Percentiles rank a stretch among this genome's conserved stretches.
Evolutionary conservation across 2,329 filamentous ascomycete species (phyloP).

Genomic region (Alternaria viburni): DNA sequence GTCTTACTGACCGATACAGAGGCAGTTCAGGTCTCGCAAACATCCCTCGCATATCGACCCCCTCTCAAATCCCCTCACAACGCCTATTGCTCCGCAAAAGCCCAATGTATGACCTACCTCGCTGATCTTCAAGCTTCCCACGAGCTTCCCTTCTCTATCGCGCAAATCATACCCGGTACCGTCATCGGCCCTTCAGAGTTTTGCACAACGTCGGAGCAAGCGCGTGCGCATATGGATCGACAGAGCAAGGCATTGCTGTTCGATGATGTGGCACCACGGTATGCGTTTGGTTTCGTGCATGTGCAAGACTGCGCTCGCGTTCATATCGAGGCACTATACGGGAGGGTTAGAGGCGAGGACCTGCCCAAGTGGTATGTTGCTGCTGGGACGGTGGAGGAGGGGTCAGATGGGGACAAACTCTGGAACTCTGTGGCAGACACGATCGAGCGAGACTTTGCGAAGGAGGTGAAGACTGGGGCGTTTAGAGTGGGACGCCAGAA

Average conservation of each 20-base stretch:
- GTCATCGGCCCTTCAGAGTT: conserved; percentile 44
- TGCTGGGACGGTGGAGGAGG: conserved; percentile 29
- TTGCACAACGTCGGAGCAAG: conserved; percentile 22
- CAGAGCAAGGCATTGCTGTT: conserved; percentile 42
- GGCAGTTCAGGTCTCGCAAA: conserved; percentile 26
- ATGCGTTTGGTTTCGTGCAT: conserved; percentile 46
- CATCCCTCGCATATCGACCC: conserved; percentile 30
- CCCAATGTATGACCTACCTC: conserved; percentile 43
- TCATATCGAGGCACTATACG: conserved; percentile 39
- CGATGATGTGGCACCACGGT: conserved; percentile 36
- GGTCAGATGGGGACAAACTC: conserved; percentile 18
- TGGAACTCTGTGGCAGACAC: conserved; percentile 33
- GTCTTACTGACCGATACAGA: conserved; percentile 17
- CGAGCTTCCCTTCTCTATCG: conserved; percentile 32
- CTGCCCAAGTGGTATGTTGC: conserved; percentile 40
- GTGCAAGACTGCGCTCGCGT: conserved; percentile 40
- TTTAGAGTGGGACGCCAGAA: conserved; percentile 35
- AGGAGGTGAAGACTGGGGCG: conserved; percentile 20
- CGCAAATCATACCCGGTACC: conserved; percentile 43
- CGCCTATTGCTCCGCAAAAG: conserved; percentile 44
- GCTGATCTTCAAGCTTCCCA: not conserved
- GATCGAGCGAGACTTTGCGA: conserved; percentile 24
- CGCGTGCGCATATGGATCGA: conserved; percentile 34
- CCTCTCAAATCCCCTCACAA: conserved; percentile 40
- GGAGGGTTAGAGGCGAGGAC: conserved; percentile 14